These are phyloP conservation scores for Sporothrix phasma DNA, from an alignment of 2,329 filamentous ascomycete species.

Conservation along the genomic window DNA sequence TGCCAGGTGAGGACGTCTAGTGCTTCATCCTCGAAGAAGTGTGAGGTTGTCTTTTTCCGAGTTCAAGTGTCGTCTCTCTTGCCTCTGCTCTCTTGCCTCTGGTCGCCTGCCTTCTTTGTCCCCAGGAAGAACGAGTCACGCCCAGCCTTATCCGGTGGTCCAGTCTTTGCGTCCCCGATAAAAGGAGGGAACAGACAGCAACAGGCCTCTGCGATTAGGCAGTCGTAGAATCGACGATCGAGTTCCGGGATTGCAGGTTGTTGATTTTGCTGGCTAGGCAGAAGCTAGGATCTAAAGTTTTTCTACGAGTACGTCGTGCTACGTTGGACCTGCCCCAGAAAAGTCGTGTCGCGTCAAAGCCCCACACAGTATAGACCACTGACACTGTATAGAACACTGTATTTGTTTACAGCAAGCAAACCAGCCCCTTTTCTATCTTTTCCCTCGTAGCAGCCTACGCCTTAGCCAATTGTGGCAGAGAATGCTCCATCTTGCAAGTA, in stretches of 20 bases:
- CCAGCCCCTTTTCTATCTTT: background rate
- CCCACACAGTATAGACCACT: background rate
- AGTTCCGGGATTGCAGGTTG: background rate
- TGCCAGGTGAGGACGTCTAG: background rate
- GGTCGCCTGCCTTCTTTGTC: background rate
- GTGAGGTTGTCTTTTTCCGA: background rate
- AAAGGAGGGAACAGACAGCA: background rate
- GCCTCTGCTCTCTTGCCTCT: background rate
- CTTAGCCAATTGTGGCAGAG: no score
- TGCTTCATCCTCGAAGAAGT: background rate
- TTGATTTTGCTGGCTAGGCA: background rate
- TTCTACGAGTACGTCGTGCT: no score
- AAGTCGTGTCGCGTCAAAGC: background rate
- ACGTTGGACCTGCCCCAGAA: background rate
- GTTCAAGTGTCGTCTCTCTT: no score
- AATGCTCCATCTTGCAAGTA: no score
- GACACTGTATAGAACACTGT: background rate
- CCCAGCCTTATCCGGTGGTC: background rate
- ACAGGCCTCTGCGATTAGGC: background rate
- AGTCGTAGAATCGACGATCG: background rate
- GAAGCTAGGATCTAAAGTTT: background rate
- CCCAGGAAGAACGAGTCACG: background rate
- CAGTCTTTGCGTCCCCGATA: background rate
- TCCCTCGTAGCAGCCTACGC: background rate
- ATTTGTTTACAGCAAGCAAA: background rate